Conservation (phyloP, 768 basidiomycete species). For the Austroboletus festivus region DNA sequence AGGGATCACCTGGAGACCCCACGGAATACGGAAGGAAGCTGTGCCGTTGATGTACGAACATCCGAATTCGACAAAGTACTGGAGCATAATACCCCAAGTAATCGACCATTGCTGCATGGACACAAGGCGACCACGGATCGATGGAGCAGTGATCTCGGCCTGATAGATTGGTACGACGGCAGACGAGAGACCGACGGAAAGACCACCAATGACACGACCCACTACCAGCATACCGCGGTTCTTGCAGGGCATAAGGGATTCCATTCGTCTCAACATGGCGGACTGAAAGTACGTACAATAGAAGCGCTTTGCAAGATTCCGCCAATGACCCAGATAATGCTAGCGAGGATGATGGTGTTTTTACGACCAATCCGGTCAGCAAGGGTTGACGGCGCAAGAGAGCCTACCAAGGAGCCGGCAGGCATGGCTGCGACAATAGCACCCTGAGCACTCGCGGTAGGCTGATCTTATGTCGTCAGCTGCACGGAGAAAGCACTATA, state of each 20-base stretch:
- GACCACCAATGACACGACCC: constrained; percentile 64
- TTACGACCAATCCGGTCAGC: constrained; percentile 67
- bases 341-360: constrained; percentile 61
- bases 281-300: constrained; percentile 28
- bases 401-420: constrained; percentile 63
- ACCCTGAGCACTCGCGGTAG: constrained; percentile 56
- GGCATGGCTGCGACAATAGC: constrained; percentile 80
- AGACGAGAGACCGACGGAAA: constrained; percentile 65
- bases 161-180: constrained; percentile 73
- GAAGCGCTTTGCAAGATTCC: constrained; percentile 69
- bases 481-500: background rate
- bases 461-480: constrained; percentile 29
- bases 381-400: constrained; percentile 58
- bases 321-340: constrained; percentile 71
- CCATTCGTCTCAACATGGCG: background rate
- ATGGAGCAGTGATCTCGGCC: constrained; percentile 68
- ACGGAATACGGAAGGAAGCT: constrained; percentile 77
- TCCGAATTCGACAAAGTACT: constrained; percentile 74
- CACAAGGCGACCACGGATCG: constrained; percentile 72
- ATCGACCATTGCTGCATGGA: constrained; percentile 80
- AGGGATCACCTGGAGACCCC: constrained; percentile 78
- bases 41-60: constrained; percentile 63
- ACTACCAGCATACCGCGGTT: constrained; percentile 74
- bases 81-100: constrained; percentile 75
- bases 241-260: constrained; percentile 26